Evolutionary conservation across 192 early-diverging fungal genomes (phyloP).

Genomic region (Coemansia sp.): DNA sequence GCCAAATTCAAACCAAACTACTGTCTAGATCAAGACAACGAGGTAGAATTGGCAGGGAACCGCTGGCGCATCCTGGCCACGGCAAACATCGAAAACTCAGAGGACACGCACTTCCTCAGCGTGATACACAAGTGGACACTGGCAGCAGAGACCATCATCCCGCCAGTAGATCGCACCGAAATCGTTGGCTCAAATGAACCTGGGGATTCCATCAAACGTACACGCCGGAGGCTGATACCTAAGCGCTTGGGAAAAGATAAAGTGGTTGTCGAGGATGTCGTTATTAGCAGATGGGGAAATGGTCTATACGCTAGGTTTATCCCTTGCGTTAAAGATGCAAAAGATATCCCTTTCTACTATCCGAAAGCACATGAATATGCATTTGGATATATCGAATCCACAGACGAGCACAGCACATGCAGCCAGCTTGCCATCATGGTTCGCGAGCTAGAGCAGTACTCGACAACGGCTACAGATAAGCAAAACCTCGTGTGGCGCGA

Average conservation of each 20-base stretch:
- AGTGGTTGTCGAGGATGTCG: constrained; percentile 33
- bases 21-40: constrained; percentile 17
- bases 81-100: constrained; percentile 27
- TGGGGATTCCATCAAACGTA: constrained; percentile 9
- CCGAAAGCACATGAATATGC: constrained; percentile 40
- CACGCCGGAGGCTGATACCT: constrained; percentile 35
- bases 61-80: constrained; percentile 35
- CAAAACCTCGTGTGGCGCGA: constrained; percentile 61
- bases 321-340: constrained; percentile 14
- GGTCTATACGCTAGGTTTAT: constrained; percentile 33
- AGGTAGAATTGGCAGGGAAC: constrained; percentile 5
- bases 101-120: constrained; percentile 37
- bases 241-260: constrained; percentile 50
- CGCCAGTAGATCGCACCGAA: constrained; percentile 59
- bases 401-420: neutral
- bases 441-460: constrained; percentile 18
- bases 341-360: constrained; percentile 52
- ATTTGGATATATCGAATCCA: constrained; percentile 25
- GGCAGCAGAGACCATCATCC: constrained; percentile 61
- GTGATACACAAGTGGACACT: constrained; percentile 60
- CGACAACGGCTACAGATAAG: constrained; percentile 45
- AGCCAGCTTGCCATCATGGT: constrained; percentile 22
- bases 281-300: constrained; percentile 10
- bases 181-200: constrained; percentile 3
- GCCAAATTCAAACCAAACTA: constrained; percentile 45